Conservation (phyloP, 345 rosid genomes). For the Citrus trifoliata region DNA sequence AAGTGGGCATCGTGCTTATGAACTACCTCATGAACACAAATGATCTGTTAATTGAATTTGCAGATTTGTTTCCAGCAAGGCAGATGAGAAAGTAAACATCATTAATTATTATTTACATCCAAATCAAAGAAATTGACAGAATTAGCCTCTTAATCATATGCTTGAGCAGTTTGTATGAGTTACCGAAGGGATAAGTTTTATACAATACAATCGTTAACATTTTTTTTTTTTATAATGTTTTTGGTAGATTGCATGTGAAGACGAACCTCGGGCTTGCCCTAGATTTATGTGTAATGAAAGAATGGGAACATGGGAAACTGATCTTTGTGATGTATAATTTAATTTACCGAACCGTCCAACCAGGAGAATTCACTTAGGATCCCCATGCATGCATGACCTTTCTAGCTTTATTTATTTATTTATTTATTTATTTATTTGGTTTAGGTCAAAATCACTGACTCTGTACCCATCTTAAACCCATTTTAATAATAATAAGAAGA, state of each 20-base stretch:
- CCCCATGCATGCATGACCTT: not conserved
- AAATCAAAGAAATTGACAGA: not conserved
- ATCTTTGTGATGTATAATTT: not conserved
- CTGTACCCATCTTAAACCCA: no score
- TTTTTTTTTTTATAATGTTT: no score
- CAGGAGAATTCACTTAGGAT: conserved; percentile 9
- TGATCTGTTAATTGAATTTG: no score
- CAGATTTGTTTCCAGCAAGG: no score
- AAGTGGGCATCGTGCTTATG: no score
- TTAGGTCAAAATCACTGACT: no score
- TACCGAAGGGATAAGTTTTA: not conserved
- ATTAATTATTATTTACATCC: not conserved
- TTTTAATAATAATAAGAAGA: no score
- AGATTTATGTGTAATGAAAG: not conserved
- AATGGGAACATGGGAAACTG: not conserved
- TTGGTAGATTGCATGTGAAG: not conserved
- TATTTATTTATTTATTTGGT: not conserved
- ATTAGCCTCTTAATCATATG: not conserved
- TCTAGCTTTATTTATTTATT: not conserved
- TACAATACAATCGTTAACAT: no score
- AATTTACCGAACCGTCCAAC: not conserved
- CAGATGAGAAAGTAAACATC: no score
- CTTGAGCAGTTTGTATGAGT: not conserved
- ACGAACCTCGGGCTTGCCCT: not conserved
- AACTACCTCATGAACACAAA: no score